These are phyloP conservation scores for Trametes maxima DNA, from an alignment of 768 basidiomycete genomes.

Conservation along the genomic window DNA sequence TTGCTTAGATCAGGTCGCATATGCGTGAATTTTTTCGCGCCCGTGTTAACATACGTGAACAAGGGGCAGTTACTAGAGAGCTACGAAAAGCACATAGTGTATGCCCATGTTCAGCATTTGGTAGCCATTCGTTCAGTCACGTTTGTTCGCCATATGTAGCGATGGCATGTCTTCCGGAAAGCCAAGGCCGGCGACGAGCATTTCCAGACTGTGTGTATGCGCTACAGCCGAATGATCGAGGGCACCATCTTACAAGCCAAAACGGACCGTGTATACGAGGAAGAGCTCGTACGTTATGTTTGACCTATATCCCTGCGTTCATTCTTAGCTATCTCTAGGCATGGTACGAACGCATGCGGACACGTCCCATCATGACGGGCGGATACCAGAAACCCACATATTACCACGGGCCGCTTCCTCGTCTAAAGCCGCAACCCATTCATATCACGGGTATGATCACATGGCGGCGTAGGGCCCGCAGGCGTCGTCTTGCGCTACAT, in stretches of 20 bases:
- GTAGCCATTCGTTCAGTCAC: neutral
- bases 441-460: constrained; percentile 73
- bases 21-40: constrained; percentile 56
- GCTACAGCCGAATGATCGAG: constrained; percentile 63
- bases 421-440: constrained; percentile 77
- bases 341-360: constrained; percentile 55
- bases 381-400: constrained; percentile 64
- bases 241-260: constrained; percentile 49
- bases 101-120: constrained; percentile 21
- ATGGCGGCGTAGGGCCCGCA: constrained; percentile 46
- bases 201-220: constrained; percentile 46
- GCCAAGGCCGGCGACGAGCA: constrained; percentile 57
- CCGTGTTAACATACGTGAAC: constrained; percentile 56
- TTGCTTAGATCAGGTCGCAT: constrained; percentile 56
- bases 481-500: constrained; percentile 44
- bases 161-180: constrained; percentile 56
- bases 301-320: too few species aligned
- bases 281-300: constrained; percentile 51
- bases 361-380: constrained; percentile 73
- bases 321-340: constrained; percentile 41
- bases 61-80: constrained; percentile 46
- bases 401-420: constrained; percentile 72
- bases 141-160: constrained; percentile 41
- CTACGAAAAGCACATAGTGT: constrained; percentile 63
- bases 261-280: constrained; percentile 48